These are phyloP conservation scores for Dimocarpus longan DNA, from an alignment of 345 rosid genomes.

Conservation along the genomic window DNA sequence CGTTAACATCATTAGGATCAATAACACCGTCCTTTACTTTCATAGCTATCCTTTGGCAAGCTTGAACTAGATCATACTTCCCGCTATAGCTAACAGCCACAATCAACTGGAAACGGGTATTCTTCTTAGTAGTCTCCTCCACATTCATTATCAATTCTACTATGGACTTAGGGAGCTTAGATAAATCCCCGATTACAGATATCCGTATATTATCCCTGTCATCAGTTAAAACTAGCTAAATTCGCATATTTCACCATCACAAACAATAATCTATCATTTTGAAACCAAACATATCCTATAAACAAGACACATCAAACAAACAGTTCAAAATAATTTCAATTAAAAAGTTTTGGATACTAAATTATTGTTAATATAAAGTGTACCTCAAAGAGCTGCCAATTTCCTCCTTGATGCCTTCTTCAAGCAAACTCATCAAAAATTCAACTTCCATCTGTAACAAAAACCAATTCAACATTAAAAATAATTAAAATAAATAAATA, in stretches of 20 bases:
- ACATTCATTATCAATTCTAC: conserved; percentile 21
- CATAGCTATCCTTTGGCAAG: conserved; percentile 34
- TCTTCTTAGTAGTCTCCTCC: conserved; percentile 24
- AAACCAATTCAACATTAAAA: not conserved
- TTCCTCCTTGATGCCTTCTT: conserved; percentile 23
- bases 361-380: not conserved
- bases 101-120: conserved; percentile 30
- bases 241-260: not conserved
- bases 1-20: conserved; percentile 19
- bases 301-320: too few relatives aligned
- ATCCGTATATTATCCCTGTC: conserved; percentile 25
- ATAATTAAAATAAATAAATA: not conserved
- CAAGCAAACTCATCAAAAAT: conserved; percentile 29
- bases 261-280: not conserved
- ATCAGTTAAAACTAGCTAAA: not conserved
- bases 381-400: conserved; percentile 25
- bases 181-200: conserved; percentile 30
- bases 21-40: conserved; percentile 31
- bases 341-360: not conserved
- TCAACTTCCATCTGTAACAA: conserved; percentile 33
- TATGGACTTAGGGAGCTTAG: conserved; percentile 21
- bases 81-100: conserved; percentile 36
- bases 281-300: not conserved
- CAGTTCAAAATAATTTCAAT: not conserved
- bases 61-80: conserved; percentile 36